Conservation (phyloP, 2,329 filamentous ascomycete genomes). For the Xylaria multiplex region DNA sequence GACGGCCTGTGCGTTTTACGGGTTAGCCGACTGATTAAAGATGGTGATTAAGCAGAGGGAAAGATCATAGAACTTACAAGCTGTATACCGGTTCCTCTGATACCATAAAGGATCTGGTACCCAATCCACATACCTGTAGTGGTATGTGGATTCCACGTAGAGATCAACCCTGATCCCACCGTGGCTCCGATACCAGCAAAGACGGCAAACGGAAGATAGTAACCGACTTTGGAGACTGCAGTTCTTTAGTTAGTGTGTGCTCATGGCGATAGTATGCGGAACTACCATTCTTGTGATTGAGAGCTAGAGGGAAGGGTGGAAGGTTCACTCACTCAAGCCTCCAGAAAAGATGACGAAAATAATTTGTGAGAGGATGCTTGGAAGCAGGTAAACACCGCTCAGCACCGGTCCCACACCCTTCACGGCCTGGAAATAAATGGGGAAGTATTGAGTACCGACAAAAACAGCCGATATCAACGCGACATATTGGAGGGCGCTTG, state of each 20-base stretch:
- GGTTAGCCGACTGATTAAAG: conserved; percentile 11
- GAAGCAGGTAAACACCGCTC: conserved; percentile 50
- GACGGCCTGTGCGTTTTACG: conserved; percentile 34
- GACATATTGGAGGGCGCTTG: conserved; percentile 54
- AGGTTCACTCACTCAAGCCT: conserved; percentile 38
- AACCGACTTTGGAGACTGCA: conserved; percentile 45
- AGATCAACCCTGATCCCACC: conserved; percentile 44
- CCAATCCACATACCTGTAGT: conserved; percentile 45
- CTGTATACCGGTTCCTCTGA: conserved; percentile 45
- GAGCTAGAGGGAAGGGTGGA: too few relatives aligned
- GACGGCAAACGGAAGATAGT: conserved; percentile 46
- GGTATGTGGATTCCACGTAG: conserved; percentile 44
- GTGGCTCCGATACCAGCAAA: conserved; percentile 40
- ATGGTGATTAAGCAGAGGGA: background rate
- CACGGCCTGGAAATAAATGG: conserved; percentile 50
- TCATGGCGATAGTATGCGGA: background rate
- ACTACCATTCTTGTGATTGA: background rate
- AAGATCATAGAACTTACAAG: conserved; percentile 32
- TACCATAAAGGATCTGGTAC: conserved; percentile 46
- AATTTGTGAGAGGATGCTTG: conserved; percentile 51
- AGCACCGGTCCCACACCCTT: conserved; percentile 46
- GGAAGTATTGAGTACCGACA: conserved; percentile 47
- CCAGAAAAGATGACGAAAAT: conserved; percentile 66
- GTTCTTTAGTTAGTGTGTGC: conserved; percentile 2
- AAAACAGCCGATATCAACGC: conserved; percentile 58